A percentile compares a stretch with the other conserved stretches of the same genome.
Conservation (phyloP, 495 filamentous ascomycete species). For the Durotheca rogersii region DNA sequence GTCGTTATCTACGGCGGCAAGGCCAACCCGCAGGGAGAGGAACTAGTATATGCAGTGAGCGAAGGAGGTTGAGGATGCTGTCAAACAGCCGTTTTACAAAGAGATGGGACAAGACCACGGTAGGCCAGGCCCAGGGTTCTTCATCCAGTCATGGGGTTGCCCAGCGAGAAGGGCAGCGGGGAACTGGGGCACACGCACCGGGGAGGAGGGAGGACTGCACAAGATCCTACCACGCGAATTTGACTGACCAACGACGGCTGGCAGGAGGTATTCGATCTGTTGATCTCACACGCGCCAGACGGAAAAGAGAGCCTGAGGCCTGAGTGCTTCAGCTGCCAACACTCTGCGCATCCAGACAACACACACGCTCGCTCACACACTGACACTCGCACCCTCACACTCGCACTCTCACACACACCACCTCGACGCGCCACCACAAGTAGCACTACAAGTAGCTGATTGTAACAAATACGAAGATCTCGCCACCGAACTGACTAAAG, state of each 20-base stretch:
- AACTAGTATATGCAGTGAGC: conserved; percentile 1
- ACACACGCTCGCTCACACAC: no score
- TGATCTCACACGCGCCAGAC: conserved; percentile 29
- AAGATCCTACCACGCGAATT: conserved; percentile 31
- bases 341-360: conserved; percentile 2
- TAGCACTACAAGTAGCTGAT: no score
- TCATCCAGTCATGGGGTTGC: conserved; percentile 31
- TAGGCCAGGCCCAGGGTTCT: conserved; percentile 28
- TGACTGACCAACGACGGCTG: conserved; percentile 34
- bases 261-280: conserved; percentile 32
- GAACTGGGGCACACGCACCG: conserved; percentile 31
- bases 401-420: no score
- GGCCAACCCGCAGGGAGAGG: conserved; percentile 6
- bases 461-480: conserved; percentile 8
- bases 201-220: conserved; percentile 21
- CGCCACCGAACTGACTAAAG: conserved; percentile 13
- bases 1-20: conserved; percentile 4
- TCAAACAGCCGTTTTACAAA: conserved; percentile 8
- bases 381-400: no score
- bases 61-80: conserved; percentile 6
- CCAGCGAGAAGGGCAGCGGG: conserved; percentile 31
- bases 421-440: no score
- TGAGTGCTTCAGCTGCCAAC: conserved; percentile 8
- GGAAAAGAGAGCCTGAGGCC: conserved; percentile 20
- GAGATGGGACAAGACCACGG: conserved; percentile 22